These are phyloP conservation scores for Andrographis paniculata DNA, from an alignment of 305 asterid genomes.

Conservation along the genomic window DNA sequence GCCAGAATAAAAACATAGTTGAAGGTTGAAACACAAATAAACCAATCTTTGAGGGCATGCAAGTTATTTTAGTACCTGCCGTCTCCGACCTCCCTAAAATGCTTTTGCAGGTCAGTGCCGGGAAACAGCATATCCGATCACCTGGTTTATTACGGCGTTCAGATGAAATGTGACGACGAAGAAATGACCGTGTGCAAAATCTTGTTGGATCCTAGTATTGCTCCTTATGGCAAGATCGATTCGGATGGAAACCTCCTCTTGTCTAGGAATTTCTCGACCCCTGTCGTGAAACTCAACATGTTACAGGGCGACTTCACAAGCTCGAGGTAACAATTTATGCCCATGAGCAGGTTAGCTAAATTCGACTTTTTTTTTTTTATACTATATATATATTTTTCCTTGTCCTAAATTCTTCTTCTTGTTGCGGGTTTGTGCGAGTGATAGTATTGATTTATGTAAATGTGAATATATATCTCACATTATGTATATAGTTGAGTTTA, in stretches of 20 bases:
- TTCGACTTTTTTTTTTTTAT: too few species aligned
- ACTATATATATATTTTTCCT: too few species aligned
- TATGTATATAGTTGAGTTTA: too few species aligned
- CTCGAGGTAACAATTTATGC: too few species aligned
- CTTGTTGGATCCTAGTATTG: constrained; percentile 30
- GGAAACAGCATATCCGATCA: constrained; percentile 66
- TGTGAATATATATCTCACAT: too few species aligned
- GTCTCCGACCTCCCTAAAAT: constrained; percentile 5
- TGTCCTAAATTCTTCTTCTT: too few species aligned
- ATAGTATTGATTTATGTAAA: too few species aligned
- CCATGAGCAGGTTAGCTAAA: too few species aligned
- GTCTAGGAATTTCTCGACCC: constrained; percentile 25
- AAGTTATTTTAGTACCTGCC: background rate
- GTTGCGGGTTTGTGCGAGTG: too few species aligned
- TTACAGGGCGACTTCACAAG: too few species aligned
- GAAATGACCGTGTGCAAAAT: constrained; percentile 48
- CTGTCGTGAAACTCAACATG: constrained; percentile 27
- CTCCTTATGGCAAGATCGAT: constrained; percentile 28
- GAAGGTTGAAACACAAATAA: too few species aligned
- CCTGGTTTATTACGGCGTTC: constrained; percentile 44
- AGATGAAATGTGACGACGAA: constrained; percentile 39
- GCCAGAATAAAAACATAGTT: too few species aligned
- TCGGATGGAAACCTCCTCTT: constrained; percentile 46
- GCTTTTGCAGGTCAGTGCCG: constrained; percentile 42
- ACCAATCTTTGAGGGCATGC: background rate